Percentiles rank a stretch among this genome's conserved stretches.
These are phyloP conservation scores for Colletotrichum sp. DNA, from an alignment of 2,329 filamentous ascomycete species.

Conservation along the genomic window DNA sequence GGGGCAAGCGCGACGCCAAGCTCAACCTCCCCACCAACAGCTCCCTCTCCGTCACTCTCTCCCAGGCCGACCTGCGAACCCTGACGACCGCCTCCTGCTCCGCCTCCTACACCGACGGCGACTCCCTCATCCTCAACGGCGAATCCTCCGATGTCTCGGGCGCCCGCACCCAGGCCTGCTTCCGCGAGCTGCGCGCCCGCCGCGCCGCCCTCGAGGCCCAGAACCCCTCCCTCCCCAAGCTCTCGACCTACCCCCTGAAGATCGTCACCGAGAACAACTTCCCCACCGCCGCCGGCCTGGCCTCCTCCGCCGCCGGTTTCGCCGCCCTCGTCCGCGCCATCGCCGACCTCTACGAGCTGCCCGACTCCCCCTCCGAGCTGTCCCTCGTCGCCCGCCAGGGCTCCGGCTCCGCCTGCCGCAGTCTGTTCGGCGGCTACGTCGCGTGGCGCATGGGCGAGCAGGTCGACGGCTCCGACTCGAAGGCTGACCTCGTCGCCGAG, in stretches of 20 bases:
- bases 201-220: conserved; percentile 75
- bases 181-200: conserved; percentile 81
- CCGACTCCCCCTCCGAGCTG: conserved; percentile 80
- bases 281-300: conserved; percentile 92
- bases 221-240: conserved; percentile 78
- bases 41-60: conserved; percentile 94
- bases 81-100: conserved; percentile 96
- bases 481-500: conserved; percentile 86
- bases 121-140: conserved; percentile 85
- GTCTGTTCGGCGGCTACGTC: conserved; percentile 93
- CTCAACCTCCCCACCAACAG: conserved; percentile 98
- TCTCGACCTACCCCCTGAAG: conserved; percentile 77
- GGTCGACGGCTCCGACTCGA: conserved; percentile 82
- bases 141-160: conserved; percentile 82
- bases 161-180: conserved; percentile 91
- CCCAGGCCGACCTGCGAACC: conserved; percentile 90
- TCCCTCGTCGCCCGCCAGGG: conserved; percentile 91
- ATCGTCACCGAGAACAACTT: conserved; percentile 99
- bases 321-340: conserved; percentile 81
- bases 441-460: conserved; percentile 85
- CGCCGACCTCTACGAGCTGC: conserved; percentile 88
- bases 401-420: conserved; percentile 92
- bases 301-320: conserved; percentile 72
- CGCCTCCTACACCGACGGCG: conserved; percentile 63
- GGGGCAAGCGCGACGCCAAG: conserved; percentile 94